A percentile compares a stretch with the other conserved stretches of the same genome.
Evolutionary conservation across 140 eudicot species (phyloP).

Genomic region (Stevia rebaudiana): DNA sequence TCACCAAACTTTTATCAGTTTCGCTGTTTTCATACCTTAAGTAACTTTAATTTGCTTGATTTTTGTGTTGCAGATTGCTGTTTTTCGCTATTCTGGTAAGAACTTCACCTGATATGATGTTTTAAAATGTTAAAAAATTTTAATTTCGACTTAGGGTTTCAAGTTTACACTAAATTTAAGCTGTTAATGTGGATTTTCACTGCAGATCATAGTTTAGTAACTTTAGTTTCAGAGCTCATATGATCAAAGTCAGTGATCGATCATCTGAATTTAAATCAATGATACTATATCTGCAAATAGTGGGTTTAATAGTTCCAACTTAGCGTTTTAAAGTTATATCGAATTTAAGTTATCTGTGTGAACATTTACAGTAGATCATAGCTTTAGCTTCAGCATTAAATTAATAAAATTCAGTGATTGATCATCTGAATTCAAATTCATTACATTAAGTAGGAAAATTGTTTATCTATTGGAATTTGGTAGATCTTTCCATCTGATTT

Average conservation of each 20-base stretch:
- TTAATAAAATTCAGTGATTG: too few species aligned
- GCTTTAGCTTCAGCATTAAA: too few species aligned
- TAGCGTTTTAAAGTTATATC: too few species aligned
- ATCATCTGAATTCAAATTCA: too few species aligned
- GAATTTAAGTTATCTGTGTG: too few species aligned
- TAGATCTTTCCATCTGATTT: background rate
- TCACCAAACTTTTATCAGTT: background rate
- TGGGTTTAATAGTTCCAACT: background rate
- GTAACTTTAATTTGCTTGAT: background rate
- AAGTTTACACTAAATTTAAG: background rate
- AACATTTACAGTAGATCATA: too few species aligned
- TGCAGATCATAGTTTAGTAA: background rate
- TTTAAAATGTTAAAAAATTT: background rate
- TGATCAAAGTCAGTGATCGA: background rate
- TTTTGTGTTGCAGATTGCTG: conserved; percentile 46
- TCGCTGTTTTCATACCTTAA: background rate
- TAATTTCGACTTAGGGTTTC: background rate
- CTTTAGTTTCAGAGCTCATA: background rate
- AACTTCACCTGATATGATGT: background rate
- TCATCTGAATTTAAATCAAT: background rate
- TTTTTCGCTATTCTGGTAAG: conserved; percentile 50
- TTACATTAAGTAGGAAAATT: too few species aligned
- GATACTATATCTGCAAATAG: background rate
- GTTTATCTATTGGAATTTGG: background rate
- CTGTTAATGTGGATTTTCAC: background rate